Evolutionary conservation across 331 rosid genomes (phyloP).

Genomic region (Cydonia oblonga): DNA sequence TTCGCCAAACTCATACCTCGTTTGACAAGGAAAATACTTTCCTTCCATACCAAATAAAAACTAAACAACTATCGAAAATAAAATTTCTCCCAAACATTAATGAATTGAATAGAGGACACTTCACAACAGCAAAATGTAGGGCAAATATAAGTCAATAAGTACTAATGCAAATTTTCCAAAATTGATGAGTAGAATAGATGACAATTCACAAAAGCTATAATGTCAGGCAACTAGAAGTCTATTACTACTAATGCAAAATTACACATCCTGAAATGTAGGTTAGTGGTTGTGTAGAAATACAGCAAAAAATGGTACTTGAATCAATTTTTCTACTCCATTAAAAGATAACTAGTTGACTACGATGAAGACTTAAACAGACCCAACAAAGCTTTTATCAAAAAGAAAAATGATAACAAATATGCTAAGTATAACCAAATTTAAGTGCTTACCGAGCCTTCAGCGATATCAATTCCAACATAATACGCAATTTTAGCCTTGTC

Average conservation of each 20-base stretch:
- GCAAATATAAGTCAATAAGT: neutral
- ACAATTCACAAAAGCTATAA: neutral
- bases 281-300: neutral
- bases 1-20: neutral
- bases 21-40: neutral
- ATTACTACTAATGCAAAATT: neutral
- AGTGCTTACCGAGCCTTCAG: slow-evolving; percentile 82
- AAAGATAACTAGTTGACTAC: neutral
- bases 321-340: neutral
- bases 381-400: neutral
- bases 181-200: neutral
- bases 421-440: neutral
- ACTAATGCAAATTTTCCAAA: neutral
- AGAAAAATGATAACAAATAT: neutral
- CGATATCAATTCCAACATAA: slow-evolving; percentile 94
- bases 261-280: neutral
- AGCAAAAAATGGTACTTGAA: neutral
- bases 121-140: neutral
- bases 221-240: neutral
- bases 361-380: neutral
- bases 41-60: neutral
- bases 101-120: neutral
- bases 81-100: neutral
- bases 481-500: slow-evolving; percentile 93
- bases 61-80: neutral